A percentile compares a stretch with the other conserved stretches of the same genome.
Evolutionary conservation across 148 eudicot species (phyloP).

Genomic region (Salicornia ramosissima): DNA sequence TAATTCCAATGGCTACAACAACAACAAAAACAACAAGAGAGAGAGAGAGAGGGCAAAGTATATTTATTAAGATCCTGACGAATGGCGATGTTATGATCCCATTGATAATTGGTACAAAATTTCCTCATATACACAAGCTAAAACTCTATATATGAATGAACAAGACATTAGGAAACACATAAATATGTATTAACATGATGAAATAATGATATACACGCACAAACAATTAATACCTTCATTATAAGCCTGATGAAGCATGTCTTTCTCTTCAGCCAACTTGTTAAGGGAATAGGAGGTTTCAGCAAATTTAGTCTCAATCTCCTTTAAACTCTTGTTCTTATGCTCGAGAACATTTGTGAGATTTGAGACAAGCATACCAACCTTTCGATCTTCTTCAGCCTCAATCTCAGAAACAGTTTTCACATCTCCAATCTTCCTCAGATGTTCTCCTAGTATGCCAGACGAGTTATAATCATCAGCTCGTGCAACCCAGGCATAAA

Average conservation of each 20-base stretch:
- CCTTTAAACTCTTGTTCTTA: constrained; percentile 53
- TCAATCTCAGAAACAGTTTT: constrained; percentile 68
- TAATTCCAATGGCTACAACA: background rate
- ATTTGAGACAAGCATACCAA: constrained; percentile 59
- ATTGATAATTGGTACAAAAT: background rate
- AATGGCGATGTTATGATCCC: background rate
- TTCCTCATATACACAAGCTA: background rate
- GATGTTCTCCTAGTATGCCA: constrained; percentile 70
- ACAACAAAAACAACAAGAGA: too few relatives aligned
- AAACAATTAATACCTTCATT: constrained; percentile 51
- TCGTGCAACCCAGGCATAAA: constrained; percentile 97
- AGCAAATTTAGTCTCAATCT: constrained; percentile 45
- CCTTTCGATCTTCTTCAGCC: constrained; percentile 65
- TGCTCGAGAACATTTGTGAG: constrained; percentile 61
- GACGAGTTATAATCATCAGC: constrained; percentile 75
- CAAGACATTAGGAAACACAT: too few relatives aligned
- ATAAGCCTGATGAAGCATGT: constrained; percentile 72
- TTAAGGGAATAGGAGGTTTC: constrained; percentile 50
- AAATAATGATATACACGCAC: background rate
- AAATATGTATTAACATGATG: background rate
- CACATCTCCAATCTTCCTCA: constrained; percentile 78
- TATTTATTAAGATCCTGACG: background rate
- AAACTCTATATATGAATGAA: background rate
- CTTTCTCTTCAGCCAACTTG: constrained; percentile 65
- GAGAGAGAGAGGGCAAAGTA: background rate